Base-by-base conservation (phyloP, 208 protist genomes). In the Acanthamoeba polyphaga region DNA sequence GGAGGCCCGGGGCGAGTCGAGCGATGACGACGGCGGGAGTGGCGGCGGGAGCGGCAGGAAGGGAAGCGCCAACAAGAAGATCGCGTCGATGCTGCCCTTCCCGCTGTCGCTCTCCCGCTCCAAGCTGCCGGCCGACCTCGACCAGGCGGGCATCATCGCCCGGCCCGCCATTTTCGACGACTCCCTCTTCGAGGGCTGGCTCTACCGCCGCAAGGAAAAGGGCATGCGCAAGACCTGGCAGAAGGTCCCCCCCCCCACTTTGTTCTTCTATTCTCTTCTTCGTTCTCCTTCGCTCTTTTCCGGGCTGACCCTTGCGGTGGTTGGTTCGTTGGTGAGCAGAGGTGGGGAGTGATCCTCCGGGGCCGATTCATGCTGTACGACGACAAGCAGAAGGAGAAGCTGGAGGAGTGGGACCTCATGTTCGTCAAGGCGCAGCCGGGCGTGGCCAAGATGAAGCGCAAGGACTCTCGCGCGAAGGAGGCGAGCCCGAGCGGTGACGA, bases 381-480 rank as follows among this genome's bases (percentile, higher is more conserved):
- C 29, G 78, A 87, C 32, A 58, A 87, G n/a, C 78, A 62, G 78
- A 58, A 19, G 51, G 78, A 87, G 78, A 87, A 87, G 78, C 51
- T 87, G 9, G 78, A 87, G 51, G 78, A 87, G 49, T 87, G 78
- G 78, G 78, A 87, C 51, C 78, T 87, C 51, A 87, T 87, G 78
- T 87, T 87, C 29, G 78, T 87, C 27, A 87, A 87, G 78, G 78
- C 78, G 5, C 78, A 87, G 78, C 78, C 78, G 12, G 51, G 78
- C 51, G 78, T 87, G 78, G 78, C 78, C 43, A 87, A 87, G 51
- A 43, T 87, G n/a, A 87, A 87, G 78, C 78, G 78, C 8, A 87
- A 87, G 29, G 78, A 87, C 13, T 87, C 78, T 10, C 13, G 32
- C 51, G 49, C 19, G 8, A 29, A 58, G 51, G 78, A 87, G 51